These are phyloP conservation scores for Verticillium albo-atrum DNA, from an alignment of 2,329 filamentous ascomycete genomes.

Conservation along the genomic window DNA sequence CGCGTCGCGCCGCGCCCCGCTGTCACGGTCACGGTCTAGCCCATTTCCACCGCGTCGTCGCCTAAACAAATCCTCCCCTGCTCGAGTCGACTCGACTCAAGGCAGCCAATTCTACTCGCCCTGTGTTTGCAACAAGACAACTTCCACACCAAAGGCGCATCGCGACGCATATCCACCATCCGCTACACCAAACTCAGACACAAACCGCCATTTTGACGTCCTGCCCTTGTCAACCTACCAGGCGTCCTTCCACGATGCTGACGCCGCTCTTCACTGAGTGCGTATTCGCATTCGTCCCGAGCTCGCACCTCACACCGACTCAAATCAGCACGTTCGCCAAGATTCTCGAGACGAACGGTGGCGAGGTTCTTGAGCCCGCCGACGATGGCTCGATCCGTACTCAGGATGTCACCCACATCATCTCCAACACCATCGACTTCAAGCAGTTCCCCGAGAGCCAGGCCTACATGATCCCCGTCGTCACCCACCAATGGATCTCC, in stretches of 20 bases:
- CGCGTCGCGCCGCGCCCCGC: not conserved
- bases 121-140: not conserved
- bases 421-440: slow-evolving; percentile 81
- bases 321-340: slow-evolving; percentile 37
- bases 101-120: not conserved
- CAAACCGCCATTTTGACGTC: not conserved
- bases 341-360: slow-evolving; percentile 45
- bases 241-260: not conserved
- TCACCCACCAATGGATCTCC: slow-evolving; percentile 77
- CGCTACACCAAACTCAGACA: not conserved
- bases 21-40: not conserved
- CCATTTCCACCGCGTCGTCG: not conserved
- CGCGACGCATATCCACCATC: not conserved
- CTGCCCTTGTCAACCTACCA: not conserved
- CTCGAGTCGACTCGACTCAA: not conserved
- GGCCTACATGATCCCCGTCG: slow-evolving; percentile 76
- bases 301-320: slow-evolving; percentile 32
- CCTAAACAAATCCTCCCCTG: not conserved
- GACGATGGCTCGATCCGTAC: slow-evolving; percentile 45
- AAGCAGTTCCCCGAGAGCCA: slow-evolving; percentile 74
- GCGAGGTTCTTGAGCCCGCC: slow-evolving; percentile 39
- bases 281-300: slow-evolving; percentile 40
- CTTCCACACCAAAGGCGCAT: not conserved
- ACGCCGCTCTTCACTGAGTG: slow-evolving; percentile 36
- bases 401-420: slow-evolving; percentile 47